Conservation (phyloP, 345 rosid species). For the Litchi chinensis region DNA sequence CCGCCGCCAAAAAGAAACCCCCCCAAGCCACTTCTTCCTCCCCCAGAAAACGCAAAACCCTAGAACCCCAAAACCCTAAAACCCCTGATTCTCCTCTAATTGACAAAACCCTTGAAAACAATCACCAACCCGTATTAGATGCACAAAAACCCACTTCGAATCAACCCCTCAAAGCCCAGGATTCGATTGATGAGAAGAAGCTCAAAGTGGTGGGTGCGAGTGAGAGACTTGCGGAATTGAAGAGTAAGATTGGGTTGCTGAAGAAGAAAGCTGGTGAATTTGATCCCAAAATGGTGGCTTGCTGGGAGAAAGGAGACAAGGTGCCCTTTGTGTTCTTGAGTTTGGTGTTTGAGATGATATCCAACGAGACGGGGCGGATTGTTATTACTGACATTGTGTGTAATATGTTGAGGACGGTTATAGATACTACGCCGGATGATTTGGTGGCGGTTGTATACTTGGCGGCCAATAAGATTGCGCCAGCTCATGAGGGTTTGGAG, state of each 20-base stretch:
- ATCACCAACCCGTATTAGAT: conserved; percentile 19
- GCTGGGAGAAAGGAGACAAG: conserved; percentile 72
- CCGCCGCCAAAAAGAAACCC: conserved; percentile 44
- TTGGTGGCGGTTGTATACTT: conserved; percentile 70
- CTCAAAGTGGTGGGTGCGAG: conserved; percentile 1
- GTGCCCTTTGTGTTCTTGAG: conserved; percentile 80
- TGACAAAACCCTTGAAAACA: not conserved
- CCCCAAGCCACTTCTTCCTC: conserved; percentile 12
- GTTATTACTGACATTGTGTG: conserved; percentile 84
- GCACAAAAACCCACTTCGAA: conserved; percentile 25
- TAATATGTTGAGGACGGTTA: conserved; percentile 83
- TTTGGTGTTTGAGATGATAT: conserved; percentile 71
- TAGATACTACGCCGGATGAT: conserved; percentile 76
- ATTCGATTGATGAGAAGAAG: conserved; percentile 18
- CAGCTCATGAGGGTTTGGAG: conserved; percentile 93
- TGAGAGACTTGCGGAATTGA: conserved; percentile 42
- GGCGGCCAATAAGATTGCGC: conserved; percentile 74
- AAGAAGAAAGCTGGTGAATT: conserved; percentile 74
- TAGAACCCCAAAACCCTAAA: conserved; percentile 28
- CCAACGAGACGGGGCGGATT: conserved; percentile 72
- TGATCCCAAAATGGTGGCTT: conserved; percentile 52
- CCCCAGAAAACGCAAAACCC: conserved; percentile 24
- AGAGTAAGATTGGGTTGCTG: conserved; percentile 55
- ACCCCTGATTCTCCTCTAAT: conserved; percentile 5
- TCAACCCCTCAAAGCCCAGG: conserved; percentile 14